Evolutionary conservation across 2,329 filamentous ascomycete genomes (phyloP), one percentile per base, ranked within the genome.

Genomic region (Trichoderma sp.): DNA sequence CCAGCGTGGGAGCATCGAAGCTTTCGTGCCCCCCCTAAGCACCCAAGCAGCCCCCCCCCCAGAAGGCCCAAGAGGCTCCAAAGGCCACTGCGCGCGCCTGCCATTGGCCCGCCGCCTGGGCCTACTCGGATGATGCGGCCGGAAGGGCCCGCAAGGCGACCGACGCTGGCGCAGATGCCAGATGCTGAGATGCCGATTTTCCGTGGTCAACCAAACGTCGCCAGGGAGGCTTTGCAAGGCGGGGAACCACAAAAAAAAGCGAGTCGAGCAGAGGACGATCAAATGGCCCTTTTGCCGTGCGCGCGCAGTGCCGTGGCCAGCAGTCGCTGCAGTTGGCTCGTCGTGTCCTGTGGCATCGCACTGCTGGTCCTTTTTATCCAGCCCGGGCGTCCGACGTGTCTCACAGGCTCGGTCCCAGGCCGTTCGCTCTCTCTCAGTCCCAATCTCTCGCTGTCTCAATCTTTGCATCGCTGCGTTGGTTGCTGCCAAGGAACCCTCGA

Each of bases 131-230:
- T 68, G 56, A 68, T 67, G 37, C 65, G 65, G 65, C 65, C 65
- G 65, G 65, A 68, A 60, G 65, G 65, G 65, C 65, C 65, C 65
- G 65, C 65, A 68, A 60, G 65, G 65, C 65, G 65, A 67, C 56
- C 55, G 65, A 60, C 65, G 39, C 65, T 60, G 32, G 26, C 65
- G 34, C 56, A 68, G 65, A 68, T 60, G 56, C 65, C 65, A 68
- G 65, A 68, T 66, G 54, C 64, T 51, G 28, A 46, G 64, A 66
- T 68, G 65, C 65, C 65, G 65, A 49, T 68, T 68, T 68, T 68
- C 65, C 65, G 65, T 68, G 56, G 24, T 61, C 34, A 68, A 32
- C 65, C 56, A 68, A 43, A 59, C 43, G 37, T 52, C 65, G 51
- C 59, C 11, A 24, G 30, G 63, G 65, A 59, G 64, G 65, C 28